Percentiles rank a stretch among this genome's conserved stretches.
phyloP scores from a whole-genome alignment of 495 filamentous ascomycete species.

The Penicillium steckii region DNA sequence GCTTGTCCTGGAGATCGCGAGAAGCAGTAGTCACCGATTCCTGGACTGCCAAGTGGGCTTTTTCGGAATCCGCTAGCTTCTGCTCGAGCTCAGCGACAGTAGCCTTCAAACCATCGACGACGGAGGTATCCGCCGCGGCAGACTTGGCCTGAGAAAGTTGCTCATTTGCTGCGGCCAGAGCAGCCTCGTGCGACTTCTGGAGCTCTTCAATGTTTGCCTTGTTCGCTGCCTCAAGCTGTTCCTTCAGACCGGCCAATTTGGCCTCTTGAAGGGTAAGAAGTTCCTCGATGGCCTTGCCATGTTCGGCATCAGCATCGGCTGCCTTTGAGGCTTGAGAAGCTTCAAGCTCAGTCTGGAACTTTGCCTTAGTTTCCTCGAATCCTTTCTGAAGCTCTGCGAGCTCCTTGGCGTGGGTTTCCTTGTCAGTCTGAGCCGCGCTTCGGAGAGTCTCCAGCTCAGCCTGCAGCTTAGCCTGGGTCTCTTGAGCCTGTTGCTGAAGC shows the following conservation, averaged over 20 bases:
- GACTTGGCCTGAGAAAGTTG: constrained; percentile 38
- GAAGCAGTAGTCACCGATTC: constrained; percentile 23
- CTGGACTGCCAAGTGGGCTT: constrained; percentile 27
- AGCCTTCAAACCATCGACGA: constrained; percentile 33
- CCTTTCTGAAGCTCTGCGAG: constrained; percentile 36
- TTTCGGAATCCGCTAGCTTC: constrained; percentile 36
- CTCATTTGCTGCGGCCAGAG: constrained; percentile 29
- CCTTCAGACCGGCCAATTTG: constrained; percentile 36
- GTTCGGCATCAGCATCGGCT: constrained; percentile 41
- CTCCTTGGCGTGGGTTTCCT: constrained; percentile 23
- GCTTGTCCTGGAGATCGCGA: constrained; percentile 32
- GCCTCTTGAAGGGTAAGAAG: constrained; percentile 45
- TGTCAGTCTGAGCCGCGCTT: constrained; percentile 26
- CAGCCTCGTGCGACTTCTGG: constrained; percentile 37
- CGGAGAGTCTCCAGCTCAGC: constrained; percentile 33
- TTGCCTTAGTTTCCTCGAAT: constrained; percentile 33
- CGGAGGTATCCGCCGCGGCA: constrained; percentile 39
- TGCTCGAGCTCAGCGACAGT: constrained; percentile 38
- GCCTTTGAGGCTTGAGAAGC: constrained; percentile 29
- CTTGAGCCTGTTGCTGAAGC: constrained; percentile 28
- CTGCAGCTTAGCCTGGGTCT: constrained; percentile 31
- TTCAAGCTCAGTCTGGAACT: constrained; percentile 37
- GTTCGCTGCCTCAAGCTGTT: constrained; percentile 39
- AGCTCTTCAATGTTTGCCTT: constrained; percentile 39
- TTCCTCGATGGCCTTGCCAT: constrained; percentile 44